A percentile compares a stretch with the other conserved stretches of the same genome.
These are phyloP conservation scores for Jamesozyma jinghongensis DNA, from an alignment of 805 yeast species.

Conservation along the genomic window DNA sequence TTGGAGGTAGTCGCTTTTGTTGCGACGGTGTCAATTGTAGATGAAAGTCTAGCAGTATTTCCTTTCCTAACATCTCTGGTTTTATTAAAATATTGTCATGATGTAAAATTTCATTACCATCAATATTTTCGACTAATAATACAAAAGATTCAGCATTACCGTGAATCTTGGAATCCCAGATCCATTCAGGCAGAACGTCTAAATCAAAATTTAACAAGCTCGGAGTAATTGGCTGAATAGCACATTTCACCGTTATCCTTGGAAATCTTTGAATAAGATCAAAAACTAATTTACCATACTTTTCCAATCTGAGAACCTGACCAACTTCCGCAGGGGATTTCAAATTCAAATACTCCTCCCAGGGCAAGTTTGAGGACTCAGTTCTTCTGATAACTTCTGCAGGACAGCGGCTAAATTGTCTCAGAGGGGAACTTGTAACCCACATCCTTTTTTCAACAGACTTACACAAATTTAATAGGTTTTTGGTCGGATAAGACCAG, in stretches of 20 bases:
- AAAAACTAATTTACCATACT: constrained; percentile 49
- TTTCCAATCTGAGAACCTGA: constrained; percentile 66
- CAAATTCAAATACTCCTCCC: constrained; percentile 62
- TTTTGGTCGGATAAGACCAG: constrained; percentile 59
- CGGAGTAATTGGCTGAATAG: constrained; percentile 70
- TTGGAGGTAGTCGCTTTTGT: constrained; percentile 46
- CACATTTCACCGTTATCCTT: constrained; percentile 45
- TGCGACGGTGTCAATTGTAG: constrained; percentile 32
- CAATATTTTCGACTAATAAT: constrained; percentile 70
- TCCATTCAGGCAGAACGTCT: constrained; percentile 63
- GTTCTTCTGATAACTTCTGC: constrained; percentile 58
- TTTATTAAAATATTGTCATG: constrained; percentile 46
- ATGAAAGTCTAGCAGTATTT: constrained; percentile 54
- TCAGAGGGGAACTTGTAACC: constrained; percentile 74
- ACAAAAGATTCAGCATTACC: constrained; percentile 58
- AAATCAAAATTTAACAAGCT: constrained; percentile 56
- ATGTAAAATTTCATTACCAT: constrained; percentile 67
- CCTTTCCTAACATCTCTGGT: constrained; percentile 41
- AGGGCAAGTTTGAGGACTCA: constrained; percentile 76
- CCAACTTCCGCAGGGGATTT: constrained; percentile 67
- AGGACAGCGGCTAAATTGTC: constrained; percentile 75
- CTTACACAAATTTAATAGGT: constrained; percentile 57
- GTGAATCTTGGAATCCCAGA: constrained; percentile 63
- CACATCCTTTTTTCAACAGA: constrained; percentile 78
- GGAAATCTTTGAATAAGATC: constrained; percentile 69